Percentiles rank a stretch among this genome's conserved stretches.
Evolutionary conservation across 78 protist species (phyloP).

Genomic region (Dictyostelium capitatum): DNA sequence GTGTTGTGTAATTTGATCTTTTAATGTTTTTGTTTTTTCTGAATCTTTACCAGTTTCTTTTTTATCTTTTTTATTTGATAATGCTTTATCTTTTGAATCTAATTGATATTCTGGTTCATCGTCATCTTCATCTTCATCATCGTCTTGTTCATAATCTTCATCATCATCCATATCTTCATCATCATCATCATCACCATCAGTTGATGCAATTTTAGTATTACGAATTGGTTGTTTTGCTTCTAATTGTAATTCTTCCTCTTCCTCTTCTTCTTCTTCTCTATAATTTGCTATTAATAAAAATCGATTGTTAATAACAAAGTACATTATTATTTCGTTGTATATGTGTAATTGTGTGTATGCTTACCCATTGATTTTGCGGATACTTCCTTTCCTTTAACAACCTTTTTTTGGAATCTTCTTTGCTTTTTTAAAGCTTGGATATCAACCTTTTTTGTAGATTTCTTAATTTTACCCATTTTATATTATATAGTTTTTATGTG

Average conservation of each 20-base stretch:
- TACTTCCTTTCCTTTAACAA: not conserved
- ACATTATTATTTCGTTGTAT: not conserved
- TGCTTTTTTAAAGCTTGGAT: slow-evolving; percentile 39
- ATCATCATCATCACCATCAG: slow-evolving; percentile 62
- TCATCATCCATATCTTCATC: slow-evolving; percentile 68
- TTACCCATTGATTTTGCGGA: slow-evolving; percentile 4
- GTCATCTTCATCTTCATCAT: slow-evolving; percentile 34
- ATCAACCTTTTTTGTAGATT: slow-evolving; percentile 63
- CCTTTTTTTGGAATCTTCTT: slow-evolving; percentile 41
- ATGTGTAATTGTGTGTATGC: too few species aligned
- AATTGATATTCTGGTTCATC: not conserved
- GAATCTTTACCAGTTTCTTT: slow-evolving; percentile 33
- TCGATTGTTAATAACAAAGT: not conserved
- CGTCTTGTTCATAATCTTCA: not conserved
- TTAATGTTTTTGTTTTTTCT: slow-evolving; percentile 31
- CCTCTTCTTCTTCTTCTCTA: slow-evolving; percentile 23
- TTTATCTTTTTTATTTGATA: slow-evolving; percentile 33
- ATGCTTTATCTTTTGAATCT: slow-evolving; percentile 13
- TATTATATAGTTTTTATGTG: not conserved
- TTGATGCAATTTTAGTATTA: slow-evolving; percentile 47
- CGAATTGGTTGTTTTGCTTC: slow-evolving; percentile 33
- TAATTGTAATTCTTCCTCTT: slow-evolving; percentile 47
- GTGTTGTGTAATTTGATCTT: slow-evolving; percentile 30
- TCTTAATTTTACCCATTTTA: slow-evolving; percentile 41
- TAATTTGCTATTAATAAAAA: slow-evolving; percentile 20